Percentiles rank a stretch among this genome's conserved stretches.
phyloP scores from a whole-genome alignment of 2,329 filamentous ascomycete genomes.

The Trichoderma afroharzianum region DNA sequence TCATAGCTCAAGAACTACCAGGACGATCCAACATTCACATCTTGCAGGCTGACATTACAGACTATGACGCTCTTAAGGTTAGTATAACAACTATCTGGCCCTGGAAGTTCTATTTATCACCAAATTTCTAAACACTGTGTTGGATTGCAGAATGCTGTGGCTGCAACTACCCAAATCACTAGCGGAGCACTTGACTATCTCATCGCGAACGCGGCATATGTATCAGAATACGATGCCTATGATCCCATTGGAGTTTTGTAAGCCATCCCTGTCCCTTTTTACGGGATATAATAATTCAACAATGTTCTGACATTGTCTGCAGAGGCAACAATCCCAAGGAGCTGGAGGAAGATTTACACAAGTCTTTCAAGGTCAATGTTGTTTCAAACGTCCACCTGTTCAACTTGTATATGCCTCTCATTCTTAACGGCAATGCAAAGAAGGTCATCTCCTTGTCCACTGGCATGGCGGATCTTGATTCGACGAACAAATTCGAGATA shows the following conservation, averaged over 20 bases:
- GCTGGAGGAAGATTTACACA: not conserved
- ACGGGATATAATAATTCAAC: not conserved
- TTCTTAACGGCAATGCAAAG: not conserved
- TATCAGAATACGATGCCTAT: not conserved
- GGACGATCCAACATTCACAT: slow-evolving; percentile 5
- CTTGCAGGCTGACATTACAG: not conserved
- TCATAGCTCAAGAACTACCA: not conserved
- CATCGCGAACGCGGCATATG: not conserved
- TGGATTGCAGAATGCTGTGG: not conserved
- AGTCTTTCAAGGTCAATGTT: not conserved
- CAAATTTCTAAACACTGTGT: not conserved
- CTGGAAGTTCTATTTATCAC: not conserved
- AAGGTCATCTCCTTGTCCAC: not conserved
- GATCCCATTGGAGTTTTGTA: not conserved
- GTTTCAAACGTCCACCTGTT: not conserved
- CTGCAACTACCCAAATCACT: not conserved
- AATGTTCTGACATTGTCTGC: not conserved
- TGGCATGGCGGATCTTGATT: not conserved
- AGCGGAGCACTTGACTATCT: not conserved
- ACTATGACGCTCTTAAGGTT: not conserved
- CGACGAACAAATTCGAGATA: not conserved
- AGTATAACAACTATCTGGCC: not conserved
- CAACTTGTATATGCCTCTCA: not conserved
- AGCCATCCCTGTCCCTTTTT: not conserved
- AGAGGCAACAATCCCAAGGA: not conserved